Evolutionary conservation across 2,329 filamentous ascomycete species (phyloP), one percentile per base, ranked within the genome.

Genomic region (Paecilomyces dactylethromorphus): DNA sequence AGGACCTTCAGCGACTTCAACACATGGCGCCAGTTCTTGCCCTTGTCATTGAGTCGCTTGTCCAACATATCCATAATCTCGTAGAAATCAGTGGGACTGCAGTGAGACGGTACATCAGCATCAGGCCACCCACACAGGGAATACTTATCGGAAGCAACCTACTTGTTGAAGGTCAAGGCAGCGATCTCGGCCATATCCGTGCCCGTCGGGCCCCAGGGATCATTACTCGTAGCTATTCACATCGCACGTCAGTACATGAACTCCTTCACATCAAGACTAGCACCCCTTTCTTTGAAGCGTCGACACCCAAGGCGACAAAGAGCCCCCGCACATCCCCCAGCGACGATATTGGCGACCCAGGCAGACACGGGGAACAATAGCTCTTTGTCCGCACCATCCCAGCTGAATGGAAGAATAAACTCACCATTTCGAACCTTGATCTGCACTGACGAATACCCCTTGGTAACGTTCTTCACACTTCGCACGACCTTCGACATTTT

Each of bases 1-100:
- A 97, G 84, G 56, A 99, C 94, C 75, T 99, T 99, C 66, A 99
- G 82, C 50, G 94, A 95, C 78, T 99, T 99, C 60, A 99, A 81
- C 12, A 99, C 94, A 74, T 99, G 94, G 68, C 94, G 88, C 94
- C 94, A 99, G 75, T 99, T 99, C 83, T 97, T 99, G 71, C 94
- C 94, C 78, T 99, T 97, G 77, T 99, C 94, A 70, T 99, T 99
- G 70, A 99, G 81, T 66, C 94, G 89, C 81, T 97, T 97, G 78
- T 99, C 94, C 66, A 99, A 82, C 91, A 99, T 99, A 75, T 99
- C 94, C 88, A 99, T 96, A 69, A 99, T 97, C 74, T 99, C 93
- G 80, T 96, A 96, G 79, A 99, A 99, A 75, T 97, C 94, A 76
- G 89, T 93, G 35, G 92, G 92, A 72, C 93, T 96, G 67, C 59